Evolutionary conservation across 495 filamentous ascomycete genomes (phyloP), one percentile per base, ranked within the genome.

Genomic region (Lophiotrema nucula): DNA sequence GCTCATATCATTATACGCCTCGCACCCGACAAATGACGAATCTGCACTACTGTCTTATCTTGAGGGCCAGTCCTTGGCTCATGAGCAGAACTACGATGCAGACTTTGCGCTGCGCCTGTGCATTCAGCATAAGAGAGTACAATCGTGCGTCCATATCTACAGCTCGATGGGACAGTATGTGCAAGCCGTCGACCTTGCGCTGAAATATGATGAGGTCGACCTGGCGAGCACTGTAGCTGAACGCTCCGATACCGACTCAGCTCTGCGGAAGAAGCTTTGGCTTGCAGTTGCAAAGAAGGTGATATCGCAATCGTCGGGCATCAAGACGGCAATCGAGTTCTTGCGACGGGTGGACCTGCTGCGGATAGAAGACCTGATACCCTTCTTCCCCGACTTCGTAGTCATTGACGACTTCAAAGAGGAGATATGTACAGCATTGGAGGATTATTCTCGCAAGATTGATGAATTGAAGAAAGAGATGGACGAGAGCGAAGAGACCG

Each of bases 361-460:
- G 16, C 85, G 86, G 58, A 98, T 98, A 63, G 93, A 98, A 68
- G 95, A 98, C 66, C 74, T 98, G 19, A 96, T 98, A 37, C 93
- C 95, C 0, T 96, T 97, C 75, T 98, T 98, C 76, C 95, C 93
- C 0, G 93, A 98, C 68, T 98, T 98, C 62, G 90, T 97, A n/a
- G 87, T 96, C 44, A 97, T 98, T 52, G 93, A 98, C 67, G 90
- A 96, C 72, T 97, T 98, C 78, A 97, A 98, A 70, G 89, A 96
- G 47, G 95, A 97, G 67, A 97, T 98, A 21, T 98, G 93, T 75
- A 77, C 83, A 0, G 93, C 93, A 1, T 77, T 98, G 3, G 95
- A 98, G 72, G 86, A 91, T 23, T 97, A 98, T 73, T 87, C 83
- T 35, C 85, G 88, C 6, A 86, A 89, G 56, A 98, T 98, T 66